These are phyloP conservation scores for Septoria petroselini DNA, from an alignment of 2,329 filamentous ascomycete species.

Conservation along the genomic window DNA sequence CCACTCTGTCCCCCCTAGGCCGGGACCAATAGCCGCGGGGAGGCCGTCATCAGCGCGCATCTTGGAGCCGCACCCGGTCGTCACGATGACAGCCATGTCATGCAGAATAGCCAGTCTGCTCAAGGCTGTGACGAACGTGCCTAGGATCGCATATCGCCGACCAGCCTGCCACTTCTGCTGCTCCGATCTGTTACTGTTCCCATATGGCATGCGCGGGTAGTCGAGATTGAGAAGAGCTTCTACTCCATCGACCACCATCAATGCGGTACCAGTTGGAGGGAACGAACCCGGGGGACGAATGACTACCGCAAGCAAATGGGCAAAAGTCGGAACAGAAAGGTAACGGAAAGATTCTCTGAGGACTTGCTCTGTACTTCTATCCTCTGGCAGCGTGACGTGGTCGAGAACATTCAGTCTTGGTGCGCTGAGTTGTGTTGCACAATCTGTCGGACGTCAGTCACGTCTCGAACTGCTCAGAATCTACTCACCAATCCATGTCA, in stretches of 20 bases:
- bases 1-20: conserved; percentile 74
- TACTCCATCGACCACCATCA: conserved; percentile 75
- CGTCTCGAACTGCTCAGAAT: neutral
- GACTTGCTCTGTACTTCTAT: neutral
- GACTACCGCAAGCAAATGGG: conserved; percentile 69
- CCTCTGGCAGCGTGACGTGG: neutral
- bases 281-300: conserved; percentile 63
- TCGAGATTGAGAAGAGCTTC: conserved; percentile 73
- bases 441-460: conserved; percentile 7
- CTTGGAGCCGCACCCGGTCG: conserved; percentile 79
- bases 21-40: conserved; percentile 69
- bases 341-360: conserved; percentile 55
- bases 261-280: conserved; percentile 59
- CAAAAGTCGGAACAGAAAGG: conserved; percentile 56
- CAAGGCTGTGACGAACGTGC: conserved; percentile 58
- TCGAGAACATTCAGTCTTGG: conserved; percentile 8
- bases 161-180: conserved; percentile 49
- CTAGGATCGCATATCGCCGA: conserved; percentile 60
- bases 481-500: conserved; percentile 64
- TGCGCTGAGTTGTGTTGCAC: conserved; percentile 17
- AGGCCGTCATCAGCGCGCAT: conserved; percentile 55
- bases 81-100: conserved; percentile 69
- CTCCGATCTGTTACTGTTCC: conserved; percentile 43
- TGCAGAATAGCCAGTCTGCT: conserved; percentile 71
- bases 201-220: conserved; percentile 57